Evolutionary conservation across 139 green algal species (phyloP).

Genomic region (Trebouxia sp.): DNA sequence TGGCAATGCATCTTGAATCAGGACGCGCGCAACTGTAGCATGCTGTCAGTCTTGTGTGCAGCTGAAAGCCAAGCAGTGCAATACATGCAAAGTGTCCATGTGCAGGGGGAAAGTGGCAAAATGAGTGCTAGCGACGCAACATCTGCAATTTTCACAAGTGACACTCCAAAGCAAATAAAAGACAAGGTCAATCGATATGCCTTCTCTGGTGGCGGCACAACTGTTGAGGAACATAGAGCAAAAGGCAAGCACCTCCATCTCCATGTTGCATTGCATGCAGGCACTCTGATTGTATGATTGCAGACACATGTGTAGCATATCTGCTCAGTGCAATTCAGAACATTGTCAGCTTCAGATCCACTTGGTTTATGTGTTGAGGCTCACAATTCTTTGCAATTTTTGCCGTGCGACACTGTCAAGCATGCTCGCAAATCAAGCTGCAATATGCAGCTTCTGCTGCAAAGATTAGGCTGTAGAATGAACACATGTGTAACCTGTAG

Average conservation of each 20-base stretch:
- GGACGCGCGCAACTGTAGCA: background rate
- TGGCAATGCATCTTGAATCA: background rate
- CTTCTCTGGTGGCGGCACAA: slow-evolving; percentile 89
- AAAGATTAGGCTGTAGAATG: too few species aligned
- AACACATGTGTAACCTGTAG: slow-evolving; percentile 37
- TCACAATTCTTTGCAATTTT: too few species aligned
- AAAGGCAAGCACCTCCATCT: slow-evolving; percentile 43
- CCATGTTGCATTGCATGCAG: background rate
- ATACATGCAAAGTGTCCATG: background rate
- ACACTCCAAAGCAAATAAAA: slow-evolving; percentile 88
- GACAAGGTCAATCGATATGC: slow-evolving; percentile 94
- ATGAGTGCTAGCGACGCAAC: slow-evolving; percentile 92
- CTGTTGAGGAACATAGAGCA: slow-evolving; percentile 87
- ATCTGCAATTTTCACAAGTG: slow-evolving; percentile 93
- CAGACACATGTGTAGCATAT: too few species aligned
- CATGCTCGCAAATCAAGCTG: too few species aligned
- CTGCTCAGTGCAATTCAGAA: too few species aligned
- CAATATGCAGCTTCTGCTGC: too few species aligned
- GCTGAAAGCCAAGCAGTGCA: background rate
- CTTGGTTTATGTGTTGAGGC: background rate
- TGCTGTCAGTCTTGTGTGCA: too few species aligned
- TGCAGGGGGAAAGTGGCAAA: slow-evolving; percentile 96
- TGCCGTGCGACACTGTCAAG: too few species aligned
- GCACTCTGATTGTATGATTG: too few species aligned
- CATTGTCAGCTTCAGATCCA: too few species aligned